Evolutionary conservation across 2,329 filamentous ascomycete genomes (phyloP), one percentile per base, ranked within the genome.

Genomic region (Pestalotiopsis sp.): DNA sequence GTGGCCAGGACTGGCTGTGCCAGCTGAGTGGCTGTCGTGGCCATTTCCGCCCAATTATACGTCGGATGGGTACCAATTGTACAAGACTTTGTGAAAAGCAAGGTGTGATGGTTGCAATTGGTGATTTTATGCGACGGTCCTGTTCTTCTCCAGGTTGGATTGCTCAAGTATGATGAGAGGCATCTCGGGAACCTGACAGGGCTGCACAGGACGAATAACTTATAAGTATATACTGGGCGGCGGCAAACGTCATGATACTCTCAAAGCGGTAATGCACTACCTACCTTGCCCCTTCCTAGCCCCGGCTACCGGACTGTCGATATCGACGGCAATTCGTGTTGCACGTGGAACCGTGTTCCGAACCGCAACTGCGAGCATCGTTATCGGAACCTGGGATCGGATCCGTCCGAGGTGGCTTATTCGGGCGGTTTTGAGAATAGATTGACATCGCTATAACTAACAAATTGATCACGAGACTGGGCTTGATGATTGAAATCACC

Each of bases 331-430:
- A 38, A 20, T 52, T 20, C n/a, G n/a, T 49, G 40, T 41, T 2
- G 61, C 38, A 49, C 25, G n/a, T 64, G 61, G 61, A 52, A 49
- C 61, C 38, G 61, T 45, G 61, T 27, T 64, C 61, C 61, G 61
- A 49, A 45, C 38, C 40, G 61, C 23, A 64, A 64, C 20, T 40
- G 12, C 17, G 25, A 20, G 23, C 38, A 64, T 36, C n/a, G 17
- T 49, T 45, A 38, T 64, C 61, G 59, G 59, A 23, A 27, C 38
- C n/a, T 64, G 23, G 17, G 20, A 23, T 64, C 61, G 61, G 61
- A 64, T 64, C 38, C 61, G 38, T 64, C 61, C 61, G 61, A 64
- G 27, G n/a, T 64, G 41, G n/a, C 31, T 62, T 27, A 9, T 62
- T 14, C 23, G 25, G 27, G 36, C 38, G 31, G n/a, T 40, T 62